A percentile compares a stretch with the other conserved stretches of the same genome.
phyloP scores from a whole-genome alignment of 2,329 filamentous ascomycete species.

The Trichoderma sp. region DNA sequence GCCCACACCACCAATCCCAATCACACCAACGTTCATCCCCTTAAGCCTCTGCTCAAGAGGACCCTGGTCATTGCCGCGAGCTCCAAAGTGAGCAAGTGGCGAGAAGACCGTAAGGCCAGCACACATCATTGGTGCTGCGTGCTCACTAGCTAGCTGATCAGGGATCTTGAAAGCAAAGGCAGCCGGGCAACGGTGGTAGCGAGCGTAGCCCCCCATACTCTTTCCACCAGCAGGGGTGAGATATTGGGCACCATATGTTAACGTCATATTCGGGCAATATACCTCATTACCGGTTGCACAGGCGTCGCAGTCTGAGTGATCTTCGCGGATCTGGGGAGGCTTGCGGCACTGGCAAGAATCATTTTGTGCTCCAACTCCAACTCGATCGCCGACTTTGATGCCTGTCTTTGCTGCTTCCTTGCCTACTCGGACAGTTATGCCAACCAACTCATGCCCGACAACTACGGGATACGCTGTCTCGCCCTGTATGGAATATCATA shows the following conservation, averaged over 20 bases:
- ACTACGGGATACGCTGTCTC: conserved; percentile 43
- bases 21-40: conserved; percentile 63
- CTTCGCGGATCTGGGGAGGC: conserved; percentile 16
- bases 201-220: conserved; percentile 39
- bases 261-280: conserved; percentile 60
- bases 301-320: conserved; percentile 23
- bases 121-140: conserved; percentile 64
- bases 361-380: conserved; percentile 66
- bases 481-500: conserved; percentile 7
- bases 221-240: background rate
- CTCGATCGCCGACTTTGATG: conserved; percentile 61
- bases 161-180: conserved; percentile 51
- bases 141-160: conserved; percentile 37
- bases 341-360: conserved; percentile 64
- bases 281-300: conserved; percentile 67
- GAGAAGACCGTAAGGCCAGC: conserved; percentile 65
- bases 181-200: conserved; percentile 33
- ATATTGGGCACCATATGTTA: conserved; percentile 49
- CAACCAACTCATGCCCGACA: conserved; percentile 67
- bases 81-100: conserved; percentile 43
- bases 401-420: conserved; percentile 32
- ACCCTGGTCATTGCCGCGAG: background rate
- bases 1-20: conserved; percentile 66
- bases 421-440: conserved; percentile 54
- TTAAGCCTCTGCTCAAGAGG: conserved; percentile 34